Evolutionary conservation across 208 protist species (phyloP).

Genomic region (Blechomonas ayalai): DNA sequence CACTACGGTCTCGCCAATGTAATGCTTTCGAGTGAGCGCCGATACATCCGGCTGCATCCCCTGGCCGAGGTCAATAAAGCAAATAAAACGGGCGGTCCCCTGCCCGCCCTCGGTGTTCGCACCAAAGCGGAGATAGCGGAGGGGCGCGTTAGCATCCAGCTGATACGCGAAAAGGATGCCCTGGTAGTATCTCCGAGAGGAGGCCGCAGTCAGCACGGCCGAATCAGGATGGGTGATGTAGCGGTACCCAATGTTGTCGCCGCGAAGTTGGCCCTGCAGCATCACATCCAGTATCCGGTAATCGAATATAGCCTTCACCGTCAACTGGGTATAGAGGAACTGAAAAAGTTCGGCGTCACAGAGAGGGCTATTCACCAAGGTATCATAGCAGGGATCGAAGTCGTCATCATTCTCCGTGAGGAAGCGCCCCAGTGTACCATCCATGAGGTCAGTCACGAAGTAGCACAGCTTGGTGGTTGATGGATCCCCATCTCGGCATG

Average conservation of each 20-base stretch:
- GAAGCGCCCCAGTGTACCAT: constrained; percentile 80
- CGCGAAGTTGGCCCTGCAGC: constrained; percentile 77
- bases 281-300: constrained; percentile 79
- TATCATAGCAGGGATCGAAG: constrained; percentile 81
- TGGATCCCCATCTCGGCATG: constrained; percentile 15
- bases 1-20: constrained; percentile 73
- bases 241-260: constrained; percentile 79
- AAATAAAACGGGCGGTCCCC: constrained; percentile 38
- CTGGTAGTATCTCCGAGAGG: constrained; percentile 21
- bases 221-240: constrained; percentile 14
- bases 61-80: constrained; percentile 81
- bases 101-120: background rate
- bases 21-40: constrained; percentile 28
- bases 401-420: constrained; percentile 60
- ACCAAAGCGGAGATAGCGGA: constrained; percentile 68
- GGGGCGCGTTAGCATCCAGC: constrained; percentile 9
- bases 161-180: constrained; percentile 68
- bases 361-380: constrained; percentile 63
- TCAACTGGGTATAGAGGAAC: constrained; percentile 76
- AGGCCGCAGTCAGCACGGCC: background rate
- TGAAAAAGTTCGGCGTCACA: constrained; percentile 72
- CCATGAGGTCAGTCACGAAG: constrained; percentile 75
- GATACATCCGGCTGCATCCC: constrained; percentile 57
- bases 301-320: constrained; percentile 56
- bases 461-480: constrained; percentile 59